Evolutionary conservation across 2,329 filamentous ascomycete species (phyloP).

Genomic region (Alternaria tenuissima): DNA sequence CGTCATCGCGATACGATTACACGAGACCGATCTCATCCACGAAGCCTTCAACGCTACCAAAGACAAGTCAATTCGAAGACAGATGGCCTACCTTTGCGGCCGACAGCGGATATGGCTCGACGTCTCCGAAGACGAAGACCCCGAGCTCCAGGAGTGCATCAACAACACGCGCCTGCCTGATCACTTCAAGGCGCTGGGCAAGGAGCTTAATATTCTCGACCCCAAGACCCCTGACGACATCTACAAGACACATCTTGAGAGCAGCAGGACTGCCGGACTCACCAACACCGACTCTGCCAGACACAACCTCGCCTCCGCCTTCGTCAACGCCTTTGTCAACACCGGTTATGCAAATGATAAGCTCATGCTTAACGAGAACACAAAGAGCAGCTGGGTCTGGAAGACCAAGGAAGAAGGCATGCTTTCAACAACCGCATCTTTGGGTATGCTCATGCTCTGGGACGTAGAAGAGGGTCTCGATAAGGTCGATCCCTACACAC

Average conservation of each 20-base stretch:
- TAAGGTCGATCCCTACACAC: conserved; percentile 94
- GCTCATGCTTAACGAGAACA: conserved; percentile 90
- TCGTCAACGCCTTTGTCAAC: conserved; percentile 97
- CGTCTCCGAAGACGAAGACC: conserved; percentile 73
- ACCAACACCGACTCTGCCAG: conserved; percentile 95
- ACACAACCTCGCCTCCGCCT: conserved; percentile 93
- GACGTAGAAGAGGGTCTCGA: conserved; percentile 92
- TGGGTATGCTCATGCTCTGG: conserved; percentile 92
- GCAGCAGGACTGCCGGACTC: conserved; percentile 87
- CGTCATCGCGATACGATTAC: conserved; percentile 90
- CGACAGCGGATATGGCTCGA: conserved; percentile 89
- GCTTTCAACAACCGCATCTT: conserved; percentile 92
- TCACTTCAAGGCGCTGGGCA: conserved; percentile 91
- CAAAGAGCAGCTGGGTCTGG: conserved; percentile 94
- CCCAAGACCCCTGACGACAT: conserved; percentile 98
- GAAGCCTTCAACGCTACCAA: conserved; percentile 80
- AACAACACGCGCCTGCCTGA: conserved; percentile 88
- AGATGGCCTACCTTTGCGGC: conserved; percentile 91
- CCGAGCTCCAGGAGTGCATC: conserved; percentile 80
- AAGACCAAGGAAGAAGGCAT: conserved; percentile 99
- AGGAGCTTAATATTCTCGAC: conserved; percentile 95
- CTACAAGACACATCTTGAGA: conserved; percentile 98
- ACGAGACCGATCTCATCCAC: conserved; percentile 84
- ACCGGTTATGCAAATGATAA: conserved; percentile 96
- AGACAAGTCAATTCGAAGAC: conserved; percentile 85